These are phyloP conservation scores for Helotiales sp. DNA, from an alignment of 2,329 filamentous ascomycete species.

Conservation along the genomic window DNA sequence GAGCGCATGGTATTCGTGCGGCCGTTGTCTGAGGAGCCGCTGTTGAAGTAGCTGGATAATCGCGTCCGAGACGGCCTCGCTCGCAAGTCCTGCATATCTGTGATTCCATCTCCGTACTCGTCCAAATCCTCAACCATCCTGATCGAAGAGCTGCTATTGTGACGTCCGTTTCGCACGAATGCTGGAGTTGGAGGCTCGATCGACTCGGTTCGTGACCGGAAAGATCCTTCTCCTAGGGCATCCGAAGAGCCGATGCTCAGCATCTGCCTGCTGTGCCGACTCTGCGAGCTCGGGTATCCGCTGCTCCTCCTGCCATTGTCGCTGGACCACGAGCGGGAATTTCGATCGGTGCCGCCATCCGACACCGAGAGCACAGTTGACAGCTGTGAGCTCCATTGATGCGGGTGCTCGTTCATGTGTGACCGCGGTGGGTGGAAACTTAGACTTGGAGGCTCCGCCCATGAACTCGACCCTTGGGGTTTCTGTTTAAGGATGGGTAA, in stretches of 20 bases:
- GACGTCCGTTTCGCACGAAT: conserved; percentile 46
- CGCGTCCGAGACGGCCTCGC: conserved; percentile 59
- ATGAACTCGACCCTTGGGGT: conserved; percentile 41
- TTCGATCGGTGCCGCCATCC: conserved; percentile 55
- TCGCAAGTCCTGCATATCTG: conserved; percentile 60
- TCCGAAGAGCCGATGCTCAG: conserved; percentile 61
- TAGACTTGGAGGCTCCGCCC: conserved; percentile 41
- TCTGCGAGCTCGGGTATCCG: conserved; percentile 51
- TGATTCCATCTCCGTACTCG: conserved; percentile 67
- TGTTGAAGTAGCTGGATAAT: conserved; percentile 57
- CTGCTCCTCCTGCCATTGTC: conserved; percentile 53
- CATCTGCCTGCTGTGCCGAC: conserved; percentile 60
- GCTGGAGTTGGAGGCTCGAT: conserved; percentile 56
- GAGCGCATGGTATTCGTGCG: conserved; percentile 43
- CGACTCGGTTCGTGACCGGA: conserved; percentile 42
- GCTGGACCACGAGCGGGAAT: conserved; percentile 52
- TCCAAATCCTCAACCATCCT: conserved; percentile 62
- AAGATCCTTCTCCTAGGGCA: conserved; percentile 32
- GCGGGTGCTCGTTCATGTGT: conserved; percentile 55
- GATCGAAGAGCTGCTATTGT: conserved; percentile 43
- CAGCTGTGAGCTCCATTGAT: conserved; percentile 68
- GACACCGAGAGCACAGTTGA: conserved; percentile 68
- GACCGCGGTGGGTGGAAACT: conserved; percentile 40
- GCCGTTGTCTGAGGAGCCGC: conserved; percentile 49
- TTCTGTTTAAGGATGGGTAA: conserved; percentile 30